Percentiles rank a stretch among this genome's conserved stretches.
Evolutionary conservation across 2,329 filamentous ascomycete species (phyloP).

Genomic region (Trichoderma guizhouense): DNA sequence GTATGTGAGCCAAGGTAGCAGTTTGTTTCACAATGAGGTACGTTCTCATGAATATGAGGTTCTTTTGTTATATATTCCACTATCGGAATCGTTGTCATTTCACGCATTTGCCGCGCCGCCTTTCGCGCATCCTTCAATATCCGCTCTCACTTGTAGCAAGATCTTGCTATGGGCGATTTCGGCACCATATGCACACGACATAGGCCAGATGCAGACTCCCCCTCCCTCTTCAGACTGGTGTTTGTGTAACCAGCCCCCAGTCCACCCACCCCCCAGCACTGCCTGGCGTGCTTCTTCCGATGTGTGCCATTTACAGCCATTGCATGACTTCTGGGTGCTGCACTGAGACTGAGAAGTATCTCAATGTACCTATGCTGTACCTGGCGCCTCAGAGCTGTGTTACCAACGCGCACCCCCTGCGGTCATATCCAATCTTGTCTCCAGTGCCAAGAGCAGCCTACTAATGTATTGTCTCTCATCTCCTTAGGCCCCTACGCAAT

Average conservation of each 20-base stretch:
- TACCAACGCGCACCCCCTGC: background rate
- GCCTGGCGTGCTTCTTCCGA: slow-evolving; percentile 28
- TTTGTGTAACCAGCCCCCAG: slow-evolving; percentile 24
- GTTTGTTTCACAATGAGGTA: background rate
- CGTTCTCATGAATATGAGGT: background rate
- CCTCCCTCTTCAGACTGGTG: slow-evolving; percentile 17
- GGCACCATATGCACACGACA: slow-evolving; percentile 15
- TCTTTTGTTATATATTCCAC: background rate
- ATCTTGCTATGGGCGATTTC: slow-evolving; percentile 5
- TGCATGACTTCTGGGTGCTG: slow-evolving; percentile 20
- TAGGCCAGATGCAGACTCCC: slow-evolving; percentile 18
- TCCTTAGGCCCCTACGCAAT: slow-evolving; percentile 3
- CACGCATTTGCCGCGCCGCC: background rate
- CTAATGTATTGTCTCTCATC: background rate
- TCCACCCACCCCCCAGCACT: slow-evolving; percentile 16
- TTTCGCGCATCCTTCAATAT: background rate
- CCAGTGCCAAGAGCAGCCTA: background rate
- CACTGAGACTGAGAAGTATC: slow-evolving; percentile 23
- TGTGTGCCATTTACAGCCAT: slow-evolving; percentile 20
- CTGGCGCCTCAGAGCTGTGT: background rate
- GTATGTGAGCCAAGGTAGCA: background rate
- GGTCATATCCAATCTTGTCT: slow-evolving; percentile 13
- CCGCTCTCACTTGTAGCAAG: background rate
- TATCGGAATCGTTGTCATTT: background rate
- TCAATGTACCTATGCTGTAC: slow-evolving; percentile 21